phyloP scores from a whole-genome alignment of 1,284 basidiomycete species.

The Apiotrichum laibachii region DNA sequence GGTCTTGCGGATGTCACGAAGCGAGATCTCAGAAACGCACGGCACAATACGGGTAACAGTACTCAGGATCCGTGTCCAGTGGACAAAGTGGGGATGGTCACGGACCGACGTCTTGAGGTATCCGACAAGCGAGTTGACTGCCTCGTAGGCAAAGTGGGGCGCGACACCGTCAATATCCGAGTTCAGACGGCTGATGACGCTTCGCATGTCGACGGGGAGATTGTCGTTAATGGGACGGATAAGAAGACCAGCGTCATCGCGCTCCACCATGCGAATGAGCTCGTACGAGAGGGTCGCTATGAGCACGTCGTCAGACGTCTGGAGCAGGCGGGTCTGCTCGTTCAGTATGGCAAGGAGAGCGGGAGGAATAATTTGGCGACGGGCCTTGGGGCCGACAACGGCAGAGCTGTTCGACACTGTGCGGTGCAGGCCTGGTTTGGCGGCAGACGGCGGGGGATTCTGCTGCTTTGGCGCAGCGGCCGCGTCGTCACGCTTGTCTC shows the following conservation, averaged over 20 bases:
- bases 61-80: slow-evolving; percentile 60
- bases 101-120: slow-evolving; percentile 63
- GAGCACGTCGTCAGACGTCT: slow-evolving; percentile 58
- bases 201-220: slow-evolving; percentile 57
- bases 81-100: slow-evolving; percentile 54
- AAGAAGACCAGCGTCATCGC: slow-evolving; percentile 64
- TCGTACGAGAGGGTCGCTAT: slow-evolving; percentile 61
- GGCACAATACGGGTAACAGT: slow-evolving; percentile 60
- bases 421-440: background rate
- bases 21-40: slow-evolving; percentile 68
- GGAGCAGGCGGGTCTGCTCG: slow-evolving; percentile 49
- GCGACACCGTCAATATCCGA: slow-evolving; percentile 58
- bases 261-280: slow-evolving; percentile 65
- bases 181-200: slow-evolving; percentile 57
- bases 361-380: slow-evolving; percentile 33
- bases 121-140: slow-evolving; percentile 69
- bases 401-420: slow-evolving; percentile 8
- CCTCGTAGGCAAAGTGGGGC: slow-evolving; percentile 63
- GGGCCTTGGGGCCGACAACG: slow-evolving; percentile 3
- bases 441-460: background rate
- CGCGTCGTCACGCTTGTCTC: background rate
- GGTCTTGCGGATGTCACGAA: slow-evolving; percentile 68
- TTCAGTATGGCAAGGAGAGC: slow-evolving; percentile 24
- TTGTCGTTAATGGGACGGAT: slow-evolving; percentile 63
- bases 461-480: background rate